Evolutionary conservation across 805 yeast species (phyloP), one percentile per base, ranked within the genome.

Genomic region (Lachancea sp.): DNA sequence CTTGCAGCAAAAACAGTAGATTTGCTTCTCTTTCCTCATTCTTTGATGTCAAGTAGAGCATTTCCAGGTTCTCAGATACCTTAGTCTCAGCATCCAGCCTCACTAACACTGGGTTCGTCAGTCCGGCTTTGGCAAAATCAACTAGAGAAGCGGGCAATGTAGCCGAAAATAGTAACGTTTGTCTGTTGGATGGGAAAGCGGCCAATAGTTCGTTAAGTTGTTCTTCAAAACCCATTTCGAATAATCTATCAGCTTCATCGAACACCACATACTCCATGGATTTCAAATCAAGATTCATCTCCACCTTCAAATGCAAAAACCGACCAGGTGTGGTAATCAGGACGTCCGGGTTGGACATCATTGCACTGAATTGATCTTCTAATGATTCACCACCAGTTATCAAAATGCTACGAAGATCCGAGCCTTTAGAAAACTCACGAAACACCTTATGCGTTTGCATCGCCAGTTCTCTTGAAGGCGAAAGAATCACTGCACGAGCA

Each of bases 341-440:
- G 30, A 95, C 81, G 69, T 93, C 99, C 0, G 99, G 99, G 59
- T 89, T 88, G 45, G 81, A 67, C 85, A 90, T 82, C 95, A 93
- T 87, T 62, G 86, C 79, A 18, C 85, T 73, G 62, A 93, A 93
- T 69, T 93, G 99, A 45, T 91, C 97, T 60, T 93, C 99, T 58
- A 93, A 70, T n/a, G 96, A 86, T 60, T 93, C 99, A 71, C 99
- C 99, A 69, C 99, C 99, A 47, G 95, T 91, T 26, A 93, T 70
- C 41, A 90, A 72, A 12, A 85, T 79, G 15, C 87, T 72, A 55
- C 96, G 77, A 52, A 93, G 72, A 57, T 88, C 95, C 0, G 95
- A 80, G 5, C 95, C 95, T 48, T 72, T 78, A 13, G 90, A 68
- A 62, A 93, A 91, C 45, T 93, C 99, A 57, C 85, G 87, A 30